These are phyloP conservation scores for Aspergillus thermomutatus DNA, from an alignment of 2,329 filamentous ascomycete genomes.

Conservation along the genomic window DNA sequence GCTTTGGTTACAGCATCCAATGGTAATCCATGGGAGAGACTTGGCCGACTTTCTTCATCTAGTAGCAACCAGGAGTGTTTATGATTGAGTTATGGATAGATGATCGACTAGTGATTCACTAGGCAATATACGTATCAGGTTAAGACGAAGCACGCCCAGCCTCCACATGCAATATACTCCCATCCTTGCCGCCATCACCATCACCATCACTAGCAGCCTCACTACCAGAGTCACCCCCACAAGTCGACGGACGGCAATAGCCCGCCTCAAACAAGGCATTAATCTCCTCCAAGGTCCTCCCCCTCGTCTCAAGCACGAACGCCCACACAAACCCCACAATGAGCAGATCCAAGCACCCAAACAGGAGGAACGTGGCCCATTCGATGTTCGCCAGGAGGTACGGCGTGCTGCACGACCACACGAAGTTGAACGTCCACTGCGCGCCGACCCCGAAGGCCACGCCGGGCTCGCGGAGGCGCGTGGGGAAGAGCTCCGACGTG, in stretches of 20 bases:
- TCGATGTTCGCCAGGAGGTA: constrained; percentile 46
- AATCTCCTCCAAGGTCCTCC: constrained; percentile 54
- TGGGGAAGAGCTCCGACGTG: constrained; percentile 37
- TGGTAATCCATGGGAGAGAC: too few relatives aligned
- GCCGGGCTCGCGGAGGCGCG: constrained; percentile 38
- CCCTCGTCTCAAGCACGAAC: constrained; percentile 55
- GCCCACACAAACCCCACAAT: constrained; percentile 49
- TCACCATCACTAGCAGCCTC: constrained; percentile 8
- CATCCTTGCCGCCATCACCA: background rate
- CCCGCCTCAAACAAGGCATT: constrained; percentile 52
- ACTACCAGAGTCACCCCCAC: too few relatives aligned
- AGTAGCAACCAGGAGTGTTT: background rate
- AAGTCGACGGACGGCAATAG: background rate
- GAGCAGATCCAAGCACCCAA: constrained; percentile 43
- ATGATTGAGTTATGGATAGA: too few relatives aligned
- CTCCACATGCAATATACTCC: background rate
- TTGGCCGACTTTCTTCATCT: too few relatives aligned
- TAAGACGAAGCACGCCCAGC: background rate
- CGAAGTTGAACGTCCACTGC: constrained; percentile 42
- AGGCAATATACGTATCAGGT: background rate
- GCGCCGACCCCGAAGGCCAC: constrained; percentile 38
- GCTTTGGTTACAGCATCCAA: too few relatives aligned
- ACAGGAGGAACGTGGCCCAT: constrained; percentile 46
- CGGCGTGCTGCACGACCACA: constrained; percentile 41
- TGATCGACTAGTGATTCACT: background rate